Base-by-base conservation (phyloP, 2,329 filamentous ascomycete species). In the Aspergillus sp. region DNA sequence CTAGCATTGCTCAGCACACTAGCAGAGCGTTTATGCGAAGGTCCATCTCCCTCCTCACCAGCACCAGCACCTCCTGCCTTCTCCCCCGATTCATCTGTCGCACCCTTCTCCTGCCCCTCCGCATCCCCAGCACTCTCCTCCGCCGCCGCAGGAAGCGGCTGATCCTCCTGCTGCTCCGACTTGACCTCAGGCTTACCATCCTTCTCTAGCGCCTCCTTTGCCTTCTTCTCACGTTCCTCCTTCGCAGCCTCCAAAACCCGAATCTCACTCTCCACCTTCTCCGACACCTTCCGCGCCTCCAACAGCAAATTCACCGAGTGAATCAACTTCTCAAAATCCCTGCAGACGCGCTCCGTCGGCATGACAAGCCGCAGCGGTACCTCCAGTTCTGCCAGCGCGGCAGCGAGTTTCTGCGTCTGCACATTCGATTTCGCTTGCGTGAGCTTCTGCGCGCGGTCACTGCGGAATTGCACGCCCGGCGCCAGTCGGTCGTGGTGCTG, bases 401-500 rank as follows among this genome's bases (percentile, higher is more conserved):
- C 75, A 30, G 75, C 77, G 48, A 82, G 76, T 65, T 82, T 82
- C 63, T 78, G 77, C 0, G 80, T 79, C 63, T 82, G 80, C 2
- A 81, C 78, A 62, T 81, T 81, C 30, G 79, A 81, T 67, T 82
- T 82, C 32, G 80, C 80, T 63, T 81, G 79, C 3, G 79, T 80
- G 55, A 82, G 75, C 62, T 81, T 80, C 58, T 79, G 78, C 51
- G 80, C 79, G 62, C 78, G 79, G 63, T 82, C 80, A 65, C 92
- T 92, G 12, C 94, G 91, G 83, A 98, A 98, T 13, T 91, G 89
- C 38, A 97, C 91, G 6, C 95, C 94, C 8, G 89, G 90, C 1
- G 89, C 88, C 41, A 97, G 84, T 28, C 94, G 90, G 58, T 98
- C 94, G 65, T 94, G 90, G 67, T 91, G 87, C 7, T 89, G 86